Evolutionary conservation across 805 yeast genomes (phyloP).

Genomic region (Kuraishia molischiana): DNA sequence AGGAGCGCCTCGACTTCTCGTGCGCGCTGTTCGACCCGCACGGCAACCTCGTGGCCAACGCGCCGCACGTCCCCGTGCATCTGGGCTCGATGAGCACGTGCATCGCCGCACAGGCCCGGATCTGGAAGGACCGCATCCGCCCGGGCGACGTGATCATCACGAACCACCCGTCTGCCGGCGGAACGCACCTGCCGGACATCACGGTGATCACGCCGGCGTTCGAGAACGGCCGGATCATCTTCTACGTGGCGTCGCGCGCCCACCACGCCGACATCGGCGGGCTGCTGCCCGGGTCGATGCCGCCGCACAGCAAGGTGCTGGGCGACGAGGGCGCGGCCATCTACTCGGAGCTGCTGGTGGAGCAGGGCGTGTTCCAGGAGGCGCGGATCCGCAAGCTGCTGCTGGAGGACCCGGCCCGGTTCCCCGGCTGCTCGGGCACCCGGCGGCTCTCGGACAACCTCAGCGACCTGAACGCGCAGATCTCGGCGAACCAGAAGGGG

Average conservation of each 20-base stretch:
- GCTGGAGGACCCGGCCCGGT: slow-evolving; percentile 65
- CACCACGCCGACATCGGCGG: slow-evolving; percentile 98
- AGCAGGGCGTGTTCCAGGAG: slow-evolving; percentile 67
- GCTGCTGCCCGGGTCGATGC: slow-evolving; percentile 87
- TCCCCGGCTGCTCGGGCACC: slow-evolving; percentile 85
- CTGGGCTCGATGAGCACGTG: slow-evolving; percentile 82
- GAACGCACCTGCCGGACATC: slow-evolving; percentile 83
- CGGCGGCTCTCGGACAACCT: slow-evolving; percentile 77
- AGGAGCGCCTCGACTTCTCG: slow-evolving; percentile 75
- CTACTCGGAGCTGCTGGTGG: slow-evolving; percentile 64
- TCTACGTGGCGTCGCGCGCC: slow-evolving; percentile 90
- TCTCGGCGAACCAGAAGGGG: slow-evolving; percentile 85
- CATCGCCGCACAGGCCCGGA: slow-evolving; percentile 50
- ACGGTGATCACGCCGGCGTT: slow-evolving; percentile 91
- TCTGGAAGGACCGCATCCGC: slow-evolving; percentile 54
- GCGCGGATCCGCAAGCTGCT: slow-evolving; percentile 53
- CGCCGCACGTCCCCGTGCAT: slow-evolving; percentile 85
- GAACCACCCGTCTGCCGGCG: slow-evolving; percentile 80
- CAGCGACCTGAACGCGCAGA: slow-evolving; percentile 76
- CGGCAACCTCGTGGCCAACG: slow-evolving; percentile 81
- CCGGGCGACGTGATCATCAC: slow-evolving; percentile 73
- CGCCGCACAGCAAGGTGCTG: slow-evolving; percentile 77
- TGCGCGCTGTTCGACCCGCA: slow-evolving; percentile 73
- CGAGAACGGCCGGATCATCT: slow-evolving; percentile 47
- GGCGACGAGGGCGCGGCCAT: slow-evolving; percentile 92